Evolutionary conservation across 2,329 filamentous ascomycete species (phyloP).

Genomic region (Exophiala xenobiotica): DNA sequence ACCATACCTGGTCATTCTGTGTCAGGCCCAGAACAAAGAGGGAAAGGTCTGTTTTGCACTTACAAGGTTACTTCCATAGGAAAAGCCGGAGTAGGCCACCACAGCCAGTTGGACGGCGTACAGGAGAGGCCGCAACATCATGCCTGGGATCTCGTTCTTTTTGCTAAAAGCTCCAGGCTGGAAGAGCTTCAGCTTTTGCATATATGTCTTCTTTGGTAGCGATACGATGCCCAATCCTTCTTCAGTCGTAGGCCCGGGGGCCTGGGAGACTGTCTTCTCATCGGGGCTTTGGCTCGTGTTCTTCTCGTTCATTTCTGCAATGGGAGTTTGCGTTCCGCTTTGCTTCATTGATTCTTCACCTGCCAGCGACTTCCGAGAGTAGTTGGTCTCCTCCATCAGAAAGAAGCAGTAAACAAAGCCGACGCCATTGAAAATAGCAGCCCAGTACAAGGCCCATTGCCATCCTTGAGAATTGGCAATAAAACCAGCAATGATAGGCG

Average conservation of each 20-base stretch:
- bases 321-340: neutral
- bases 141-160: slow-evolving; percentile 5
- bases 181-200: slow-evolving; percentile 19
- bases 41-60: no score
- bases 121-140: slow-evolving; percentile 2
- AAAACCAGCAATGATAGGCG: slow-evolving; percentile 49
- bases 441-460: slow-evolving; percentile 52
- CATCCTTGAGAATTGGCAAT: slow-evolving; percentile 48
- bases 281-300: neutral
- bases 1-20: slow-evolving; percentile 34
- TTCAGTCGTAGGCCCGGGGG: neutral
- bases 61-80: slow-evolving; percentile 40
- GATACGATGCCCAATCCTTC: neutral
- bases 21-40: no score
- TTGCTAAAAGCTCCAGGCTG: slow-evolving; percentile 10
- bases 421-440: slow-evolving; percentile 50
- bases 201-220: slow-evolving; percentile 12
- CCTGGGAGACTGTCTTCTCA: neutral
- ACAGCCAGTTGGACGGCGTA: slow-evolving; percentile 35
- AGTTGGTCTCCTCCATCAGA: slow-evolving; percentile 52
- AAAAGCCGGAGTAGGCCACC: slow-evolving; percentile 42
- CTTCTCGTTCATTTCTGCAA: neutral
- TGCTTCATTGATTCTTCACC: neutral
- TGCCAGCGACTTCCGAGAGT: slow-evolving; percentile 33
- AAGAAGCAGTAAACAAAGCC: slow-evolving; percentile 53